Evolutionary conservation across 2,329 filamentous ascomycete species (phyloP).

Genomic region (Colletotrichum endophyticum): DNA sequence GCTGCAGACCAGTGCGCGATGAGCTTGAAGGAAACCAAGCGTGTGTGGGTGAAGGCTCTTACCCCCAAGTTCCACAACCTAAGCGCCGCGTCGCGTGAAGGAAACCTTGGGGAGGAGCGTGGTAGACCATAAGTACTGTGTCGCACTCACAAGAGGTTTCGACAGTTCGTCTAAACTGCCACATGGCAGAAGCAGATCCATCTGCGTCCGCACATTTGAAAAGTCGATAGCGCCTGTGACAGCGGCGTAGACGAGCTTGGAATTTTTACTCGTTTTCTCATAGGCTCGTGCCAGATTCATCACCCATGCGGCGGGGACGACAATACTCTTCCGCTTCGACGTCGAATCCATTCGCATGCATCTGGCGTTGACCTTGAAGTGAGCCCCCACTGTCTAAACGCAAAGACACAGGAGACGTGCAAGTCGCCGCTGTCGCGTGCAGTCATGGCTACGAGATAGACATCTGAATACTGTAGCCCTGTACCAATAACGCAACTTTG

Average conservation of each 20-base stretch:
- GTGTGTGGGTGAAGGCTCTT: neutral
- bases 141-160: neutral
- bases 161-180: neutral
- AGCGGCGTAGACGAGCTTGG: neutral
- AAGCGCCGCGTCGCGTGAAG: neutral
- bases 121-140: neutral
- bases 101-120: neutral
- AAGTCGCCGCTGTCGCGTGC: neutral
- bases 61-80: neutral
- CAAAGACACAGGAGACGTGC: neutral
- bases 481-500: neutral
- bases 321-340: neutral
- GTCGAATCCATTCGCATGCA: neutral
- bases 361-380: neutral
- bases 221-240: neutral
- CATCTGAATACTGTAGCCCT: neutral
- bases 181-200: neutral
- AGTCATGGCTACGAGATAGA: neutral
- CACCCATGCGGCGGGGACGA: neutral
- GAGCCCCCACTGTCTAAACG: neutral
- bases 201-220: neutral
- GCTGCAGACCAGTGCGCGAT: neutral
- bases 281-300: neutral
- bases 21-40: neutral
- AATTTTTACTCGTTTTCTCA: neutral